Evolutionary conservation across 139 green algal genomes (phyloP), one percentile per base, ranked within the genome.

Genomic region (Auxenochlorella pyrenoidosa): DNA sequence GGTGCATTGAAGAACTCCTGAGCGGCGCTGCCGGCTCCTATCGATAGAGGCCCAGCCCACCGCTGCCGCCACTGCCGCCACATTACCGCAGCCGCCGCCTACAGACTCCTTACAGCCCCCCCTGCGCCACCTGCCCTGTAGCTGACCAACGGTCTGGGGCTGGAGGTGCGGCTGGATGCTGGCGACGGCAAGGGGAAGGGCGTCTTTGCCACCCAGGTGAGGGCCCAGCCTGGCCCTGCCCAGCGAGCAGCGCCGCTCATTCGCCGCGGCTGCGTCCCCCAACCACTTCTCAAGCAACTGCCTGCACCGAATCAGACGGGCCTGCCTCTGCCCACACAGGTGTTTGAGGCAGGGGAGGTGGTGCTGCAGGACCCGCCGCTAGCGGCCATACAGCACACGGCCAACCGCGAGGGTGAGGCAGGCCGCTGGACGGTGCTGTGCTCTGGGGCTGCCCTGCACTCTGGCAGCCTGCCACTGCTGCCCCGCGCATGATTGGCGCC

Each of bases 151-250:
- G 82, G 66, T 3, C 75, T 73, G 22, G 70, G 70, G 13, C n/a
- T 93, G 21, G 86, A 90, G 26, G 87, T 94, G 21, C 83, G 79
- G 4, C 81, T 89, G 1, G 90, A 94, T 43, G 71, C 89, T 13
- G 89, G 87, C 18, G 87, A 80, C 41, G 90, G 88, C 24, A 91
- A 87, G 34, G 93, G 93, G 58, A 94, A 94, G 58, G 91, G 93
- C 5, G 18, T 95, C 0, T 93, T 94, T 68, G 89, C 89, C 21
- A 91, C 85, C 15, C 40, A 87, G 44, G 77, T 80, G n/a, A 0
- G 80, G 24, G n/a, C 5, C 70, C 44, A 24, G 34, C 8, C 32
- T n/a, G n/a, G n/a, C n/a, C n/a, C n/a, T 75, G n/a, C n/a, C 32
- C 28, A 75, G 3, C 32, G n/a, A 22, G 15, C n/a, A 38, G 24